These are phyloP conservation scores for Cicer yamashitae DNA, from an alignment of 306 rosid genomes.

Conservation along the genomic window DNA sequence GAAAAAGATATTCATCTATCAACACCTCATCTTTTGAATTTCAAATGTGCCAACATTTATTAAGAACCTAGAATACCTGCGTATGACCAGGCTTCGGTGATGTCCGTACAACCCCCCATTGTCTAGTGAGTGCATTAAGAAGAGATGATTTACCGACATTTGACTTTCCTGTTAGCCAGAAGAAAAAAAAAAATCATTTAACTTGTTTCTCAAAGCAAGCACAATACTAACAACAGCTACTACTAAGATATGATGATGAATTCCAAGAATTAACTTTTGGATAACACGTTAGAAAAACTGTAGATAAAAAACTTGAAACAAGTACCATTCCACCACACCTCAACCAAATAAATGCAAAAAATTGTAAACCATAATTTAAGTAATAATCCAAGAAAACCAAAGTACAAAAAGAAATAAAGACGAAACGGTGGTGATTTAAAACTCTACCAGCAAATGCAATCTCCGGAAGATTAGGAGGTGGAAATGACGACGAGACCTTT, in stretches of 20 bases:
- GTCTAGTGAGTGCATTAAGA: conserved; percentile 91
- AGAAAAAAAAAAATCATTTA: conserved; percentile 11
- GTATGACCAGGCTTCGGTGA: conserved; percentile 97
- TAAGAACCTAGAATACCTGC: conserved; percentile 59
- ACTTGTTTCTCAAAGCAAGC: conserved; percentile 38
- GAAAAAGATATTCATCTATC: conserved; percentile 32
- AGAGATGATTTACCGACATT: conserved; percentile 97
- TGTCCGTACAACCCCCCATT: conserved; percentile 93
- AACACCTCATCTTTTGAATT: conserved; percentile 5
- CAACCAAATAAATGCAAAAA: conserved; percentile 14
- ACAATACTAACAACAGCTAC: not conserved
- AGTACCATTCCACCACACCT: not conserved
- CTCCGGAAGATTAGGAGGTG: conserved; percentile 86
- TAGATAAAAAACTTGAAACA: conserved; percentile 22
- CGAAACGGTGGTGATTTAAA: conserved; percentile 24
- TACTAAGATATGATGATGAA: not conserved
- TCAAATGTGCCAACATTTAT: not conserved
- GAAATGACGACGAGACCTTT: conserved; percentile 89
- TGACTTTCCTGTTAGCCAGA: conserved; percentile 76
- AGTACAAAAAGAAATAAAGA: conserved; percentile 15
- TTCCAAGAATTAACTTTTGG: not conserved
- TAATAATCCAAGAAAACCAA: conserved; percentile 10
- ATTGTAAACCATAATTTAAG: not conserved
- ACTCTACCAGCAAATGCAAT: conserved; percentile 95
- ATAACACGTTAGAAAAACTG: not conserved